Evolutionary conservation across 2,329 filamentous ascomycete genomes (phyloP), one percentile per base, ranked within the genome.

Genomic region (Diaporthe sp.): DNA sequence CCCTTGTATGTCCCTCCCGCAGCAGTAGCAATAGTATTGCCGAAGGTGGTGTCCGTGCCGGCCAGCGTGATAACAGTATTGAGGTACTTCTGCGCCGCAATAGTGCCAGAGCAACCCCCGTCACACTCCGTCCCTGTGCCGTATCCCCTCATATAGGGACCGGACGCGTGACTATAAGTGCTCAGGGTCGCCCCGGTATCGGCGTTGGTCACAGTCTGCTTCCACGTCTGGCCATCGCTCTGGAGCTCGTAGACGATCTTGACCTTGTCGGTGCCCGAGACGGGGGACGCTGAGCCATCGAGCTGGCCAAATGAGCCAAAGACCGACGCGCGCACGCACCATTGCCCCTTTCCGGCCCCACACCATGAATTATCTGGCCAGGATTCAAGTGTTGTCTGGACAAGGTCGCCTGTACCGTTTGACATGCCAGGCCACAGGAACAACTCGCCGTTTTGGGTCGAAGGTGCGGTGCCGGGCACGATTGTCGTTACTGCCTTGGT

Each of bases 341-440:
- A 86, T 77, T 86, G 81, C 5, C 83, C 84, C 1, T 79, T 76
- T 5, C 68, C 75, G 9, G 83, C 85, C 44, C 85, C 85, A 75
- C 85, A 86, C 85, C 84, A 87, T 17, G 78, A 77, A 75, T 86
- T 86, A 57, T 81, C 80, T 4, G 82, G 77, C 85, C 84, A 86
- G 25, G 81, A 82, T 75, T 87, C 84, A 4, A 86, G 79, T 0
- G 84, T 86, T 0, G 84, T 84, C 76, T 86, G 85, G 60, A 87
- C 79, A 13, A 87, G 79, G 67, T 87, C 83, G 1, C 85, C 85
- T 2, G 85, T 87, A 44, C 85, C 85, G 75, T 86, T 87, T 68
- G 83, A 85, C 84, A 87, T 86, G 4, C 85, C 85, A 8, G 85
- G 86, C 85, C 84, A 87, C 42, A 87, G 81, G 78, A 85, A 86